These are phyloP conservation scores for Microbotryum silenes-acaulis DNA, from an alignment of 1,284 basidiomycete genomes.

Conservation along the genomic window DNA sequence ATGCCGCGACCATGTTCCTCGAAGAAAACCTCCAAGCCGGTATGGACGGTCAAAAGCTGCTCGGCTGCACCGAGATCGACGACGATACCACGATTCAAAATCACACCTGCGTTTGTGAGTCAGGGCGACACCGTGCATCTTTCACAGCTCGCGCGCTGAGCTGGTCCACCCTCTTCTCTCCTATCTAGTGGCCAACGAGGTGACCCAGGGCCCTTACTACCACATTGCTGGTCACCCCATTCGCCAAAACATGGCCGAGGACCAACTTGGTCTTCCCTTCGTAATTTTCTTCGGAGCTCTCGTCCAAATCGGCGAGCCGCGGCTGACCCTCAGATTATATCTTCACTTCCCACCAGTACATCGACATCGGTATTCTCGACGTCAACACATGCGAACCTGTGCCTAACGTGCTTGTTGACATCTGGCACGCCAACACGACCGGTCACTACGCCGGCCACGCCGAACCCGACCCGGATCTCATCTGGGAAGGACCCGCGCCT, in stretches of 20 bases:
- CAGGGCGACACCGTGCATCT: neutral
- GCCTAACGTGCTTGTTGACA: slow-evolving; percentile 59
- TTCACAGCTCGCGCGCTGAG: neutral
- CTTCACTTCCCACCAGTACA: slow-evolving; percentile 26
- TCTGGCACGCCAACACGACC: slow-evolving; percentile 53
- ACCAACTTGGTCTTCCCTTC: slow-evolving; percentile 49
- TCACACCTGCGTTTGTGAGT: slow-evolving; percentile 39
- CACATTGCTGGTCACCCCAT: slow-evolving; percentile 46
- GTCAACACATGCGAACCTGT: slow-evolving; percentile 63
- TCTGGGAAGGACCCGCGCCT: slow-evolving; percentile 40
- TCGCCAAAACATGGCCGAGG: slow-evolving; percentile 49
- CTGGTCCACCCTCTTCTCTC: neutral
- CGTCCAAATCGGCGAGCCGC: neutral
- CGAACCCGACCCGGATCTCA: slow-evolving; percentile 39
- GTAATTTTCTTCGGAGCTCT: slow-evolving; percentile 21
- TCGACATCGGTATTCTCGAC: slow-evolving; percentile 66
- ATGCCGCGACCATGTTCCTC: slow-evolving; percentile 40
- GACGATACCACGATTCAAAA: slow-evolving; percentile 39
- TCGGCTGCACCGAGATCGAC: slow-evolving; percentile 37
- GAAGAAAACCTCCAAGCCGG: slow-evolving; percentile 33
- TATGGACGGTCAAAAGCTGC: slow-evolving; percentile 29
- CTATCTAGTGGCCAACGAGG: slow-evolving; percentile 39
- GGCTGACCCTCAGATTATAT: too few relatives aligned
- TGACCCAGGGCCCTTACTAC: slow-evolving; percentile 48
- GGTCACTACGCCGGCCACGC: slow-evolving; percentile 47